Percentiles rank a stretch among this genome's conserved stretches.
Conservation (phyloP, 495 filamentous ascomycete species). For the Penicillium macrosclerotiorum region DNA sequence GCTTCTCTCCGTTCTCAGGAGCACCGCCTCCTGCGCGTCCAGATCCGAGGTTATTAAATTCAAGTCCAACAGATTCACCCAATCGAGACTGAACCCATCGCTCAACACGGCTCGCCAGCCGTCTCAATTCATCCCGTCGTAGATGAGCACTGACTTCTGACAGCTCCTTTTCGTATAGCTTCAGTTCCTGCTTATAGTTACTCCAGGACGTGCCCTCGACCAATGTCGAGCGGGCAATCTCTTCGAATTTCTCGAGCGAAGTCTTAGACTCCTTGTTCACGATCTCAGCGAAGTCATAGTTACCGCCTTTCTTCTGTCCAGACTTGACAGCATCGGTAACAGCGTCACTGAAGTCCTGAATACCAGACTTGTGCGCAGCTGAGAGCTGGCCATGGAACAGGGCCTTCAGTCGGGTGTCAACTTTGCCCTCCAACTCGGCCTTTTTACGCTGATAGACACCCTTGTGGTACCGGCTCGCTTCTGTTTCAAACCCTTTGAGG, state of each 20-base stretch:
- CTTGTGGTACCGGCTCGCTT: conserved; percentile 94
- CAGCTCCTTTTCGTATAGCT: conserved; percentile 72
- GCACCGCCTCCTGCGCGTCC: conserved; percentile 77
- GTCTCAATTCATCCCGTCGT: conserved; percentile 91
- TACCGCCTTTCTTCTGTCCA: conserved; percentile 83
- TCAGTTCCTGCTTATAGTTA: conserved; percentile 64
- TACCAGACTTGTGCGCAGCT: conserved; percentile 85
- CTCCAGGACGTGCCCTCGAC: conserved; percentile 83
- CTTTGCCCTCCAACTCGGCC: conserved; percentile 77
- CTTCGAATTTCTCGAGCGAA: conserved; percentile 71
- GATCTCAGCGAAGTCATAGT: conserved; percentile 93
- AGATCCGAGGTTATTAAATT: conserved; percentile 91
- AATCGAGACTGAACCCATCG: conserved; percentile 87
- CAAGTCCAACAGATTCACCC: conserved; percentile 81
- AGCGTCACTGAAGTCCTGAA: conserved; percentile 81
- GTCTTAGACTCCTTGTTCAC: conserved; percentile 77
- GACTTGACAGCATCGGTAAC: conserved; percentile 79
- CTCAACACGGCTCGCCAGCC: conserved; percentile 85
- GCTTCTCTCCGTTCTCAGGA: conserved; percentile 73
- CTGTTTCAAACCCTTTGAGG: conserved; percentile 79
- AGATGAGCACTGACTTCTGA: conserved; percentile 79
- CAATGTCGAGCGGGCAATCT: conserved; percentile 67
- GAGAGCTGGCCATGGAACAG: conserved; percentile 84
- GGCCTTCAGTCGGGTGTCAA: conserved; percentile 81
- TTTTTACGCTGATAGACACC: conserved; percentile 85